These are phyloP conservation scores for Solanum commersonii DNA, from an alignment of 257 asterid genomes.

Conservation along the genomic window DNA sequence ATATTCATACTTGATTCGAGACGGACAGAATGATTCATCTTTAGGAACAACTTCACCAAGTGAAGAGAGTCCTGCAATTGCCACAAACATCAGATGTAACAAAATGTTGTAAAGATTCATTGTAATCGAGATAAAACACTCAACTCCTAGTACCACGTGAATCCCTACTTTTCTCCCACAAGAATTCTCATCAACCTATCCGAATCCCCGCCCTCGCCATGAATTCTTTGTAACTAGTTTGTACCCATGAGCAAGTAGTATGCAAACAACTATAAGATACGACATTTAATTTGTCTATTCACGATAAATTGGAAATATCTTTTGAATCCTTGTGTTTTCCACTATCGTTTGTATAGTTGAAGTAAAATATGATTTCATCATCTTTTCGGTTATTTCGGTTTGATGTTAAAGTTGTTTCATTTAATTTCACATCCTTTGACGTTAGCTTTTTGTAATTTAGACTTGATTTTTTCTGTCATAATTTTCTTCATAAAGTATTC, in stretches of 20 bases:
- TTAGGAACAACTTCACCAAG: slow-evolving; percentile 57
- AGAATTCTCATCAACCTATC: neutral
- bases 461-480: neutral
- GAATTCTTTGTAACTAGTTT: neutral
- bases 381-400: neutral
- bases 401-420: neutral
- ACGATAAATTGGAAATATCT: neutral
- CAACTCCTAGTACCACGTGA: neutral
- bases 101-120: neutral
- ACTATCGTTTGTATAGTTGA: neutral
- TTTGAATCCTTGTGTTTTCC: neutral
- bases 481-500: neutral
- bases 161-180: neutral
- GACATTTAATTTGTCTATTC: neutral
- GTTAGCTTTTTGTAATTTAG: neutral
- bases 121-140: neutral
- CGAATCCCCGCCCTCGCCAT: neutral
- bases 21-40: slow-evolving; percentile 60
- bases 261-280: neutral
- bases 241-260: neutral
- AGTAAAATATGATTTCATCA: neutral
- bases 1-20: slow-evolving; percentile 60
- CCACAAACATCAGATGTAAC: slow-evolving; percentile 7
- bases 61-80: slow-evolving; percentile 22
- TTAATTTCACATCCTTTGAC: neutral